A percentile compares a stretch with the other conserved stretches of the same genome.
Conservation (phyloP, 345 rosid genomes). For the Abelmoschus esculentus region DNA sequence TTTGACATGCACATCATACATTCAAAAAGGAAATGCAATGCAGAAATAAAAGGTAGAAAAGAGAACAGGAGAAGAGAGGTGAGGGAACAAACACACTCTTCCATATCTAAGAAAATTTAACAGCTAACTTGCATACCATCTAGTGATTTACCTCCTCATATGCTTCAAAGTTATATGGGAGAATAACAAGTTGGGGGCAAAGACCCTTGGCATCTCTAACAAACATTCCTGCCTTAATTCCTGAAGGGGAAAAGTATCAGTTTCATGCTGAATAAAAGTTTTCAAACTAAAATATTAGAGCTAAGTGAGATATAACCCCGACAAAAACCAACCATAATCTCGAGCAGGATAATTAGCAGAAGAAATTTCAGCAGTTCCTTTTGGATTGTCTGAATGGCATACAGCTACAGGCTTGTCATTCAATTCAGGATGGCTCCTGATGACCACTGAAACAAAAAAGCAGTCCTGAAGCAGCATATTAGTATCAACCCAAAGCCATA, state of each 20-base stretch:
- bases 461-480: conserved; percentile 62
- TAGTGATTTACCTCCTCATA: conserved; percentile 59
- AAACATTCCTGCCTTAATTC: conserved; percentile 88
- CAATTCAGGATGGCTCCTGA: conserved; percentile 59
- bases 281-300: conserved; percentile 4
- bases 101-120: conserved; percentile 1
- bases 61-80: neutral
- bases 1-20: neutral
- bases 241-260: conserved; percentile 23
- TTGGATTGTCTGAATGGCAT: conserved; percentile 83
- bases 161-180: conserved; percentile 86
- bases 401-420: conserved; percentile 84
- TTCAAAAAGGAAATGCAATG: neutral
- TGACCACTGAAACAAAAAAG: conserved; percentile 87
- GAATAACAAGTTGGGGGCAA: conserved; percentile 75
- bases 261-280: conserved; percentile 12
- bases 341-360: conserved; percentile 97
- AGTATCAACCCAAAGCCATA: conserved; percentile 14
- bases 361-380: conserved; percentile 97
- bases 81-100: neutral
- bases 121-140: conserved; percentile 2
- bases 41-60: neutral
- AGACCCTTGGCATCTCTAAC: conserved; percentile 84
- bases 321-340: conserved; percentile 55
- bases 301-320: conserved; percentile 18